Base-by-base conservation (phyloP, 306 rosid species). In the Quercus agrifolia region DNA sequence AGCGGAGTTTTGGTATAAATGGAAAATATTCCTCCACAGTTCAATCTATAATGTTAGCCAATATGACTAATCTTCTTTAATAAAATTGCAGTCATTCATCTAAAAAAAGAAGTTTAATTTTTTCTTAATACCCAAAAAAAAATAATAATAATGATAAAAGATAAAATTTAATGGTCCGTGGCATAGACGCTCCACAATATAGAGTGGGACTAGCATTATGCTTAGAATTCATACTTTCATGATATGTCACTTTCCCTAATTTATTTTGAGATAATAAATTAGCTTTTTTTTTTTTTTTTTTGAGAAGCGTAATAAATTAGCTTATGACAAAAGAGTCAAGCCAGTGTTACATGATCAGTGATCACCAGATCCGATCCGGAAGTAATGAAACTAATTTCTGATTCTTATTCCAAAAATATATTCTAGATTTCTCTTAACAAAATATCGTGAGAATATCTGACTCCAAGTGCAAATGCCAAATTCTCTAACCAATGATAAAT, bases 331-430 rank as follows among this genome's bases (percentile, higher is more conserved):
- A n/a, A 27, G 73, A 57, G 81, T 76, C 81, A 79, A 83, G 74
- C 81, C 12, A 12, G 70, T 79, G 54, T 49, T 49, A 12, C 1
- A 49, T 12, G 54, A 12, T 49, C 17, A 49, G 54, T 20, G 80
- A 57, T 73, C 78, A 72, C 73, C 78, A 44, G 80, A 77, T 81
- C 66, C 72, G 80, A 77, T 81, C 66, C 72, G 57, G 69, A 28
- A 76, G 54, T 67, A 41, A 66, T 54, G 44, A 62, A 77, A 15
- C 49, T 23, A 58, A 23, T 78, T 49, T 41, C 46, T 41, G 46
- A 41, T 41, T 41, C 12, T 41, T 41, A 41, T 41, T 41, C 3
- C 46, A 41, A 41, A 41, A 41, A 8, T 0, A 41, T 41, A 41
- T 41, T 41, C 46, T 8, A 11, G 46, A 41, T 41, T 41, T 55